Evolutionary conservation across 73 alveolate species (phyloP).

Genomic region (Urostyla sp.): DNA sequence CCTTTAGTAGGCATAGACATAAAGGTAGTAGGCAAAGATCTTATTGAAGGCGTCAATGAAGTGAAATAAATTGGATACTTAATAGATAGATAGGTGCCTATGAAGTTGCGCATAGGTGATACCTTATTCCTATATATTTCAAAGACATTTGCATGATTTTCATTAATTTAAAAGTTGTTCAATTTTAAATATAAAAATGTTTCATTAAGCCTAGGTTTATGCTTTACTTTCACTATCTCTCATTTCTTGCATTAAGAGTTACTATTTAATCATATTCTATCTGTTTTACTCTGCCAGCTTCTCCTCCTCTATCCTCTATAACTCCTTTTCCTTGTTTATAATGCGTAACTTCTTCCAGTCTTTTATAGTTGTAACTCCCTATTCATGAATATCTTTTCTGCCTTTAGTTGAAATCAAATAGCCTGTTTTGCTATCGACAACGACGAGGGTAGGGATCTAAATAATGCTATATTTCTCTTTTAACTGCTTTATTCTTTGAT

Average conservation of each 20-base stretch:
- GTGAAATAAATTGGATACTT: conserved; percentile 63
- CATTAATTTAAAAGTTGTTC: neutral
- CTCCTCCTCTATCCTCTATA: conserved; percentile 31
- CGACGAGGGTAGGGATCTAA: conserved; percentile 65
- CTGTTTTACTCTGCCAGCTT: conserved; percentile 2
- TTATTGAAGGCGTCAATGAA: conserved; percentile 54
- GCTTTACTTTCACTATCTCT: no score
- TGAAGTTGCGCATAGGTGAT: conserved; percentile 33
- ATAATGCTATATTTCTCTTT: conserved; percentile 53
- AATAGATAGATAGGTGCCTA: conserved; percentile 39
- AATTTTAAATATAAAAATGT: neutral
- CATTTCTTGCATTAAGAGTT: no score
- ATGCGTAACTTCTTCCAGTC: conserved; percentile 20
- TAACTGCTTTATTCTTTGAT: conserved; percentile 27
- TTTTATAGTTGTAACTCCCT: neutral
- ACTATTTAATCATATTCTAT: no score
- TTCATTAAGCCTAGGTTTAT: no score
- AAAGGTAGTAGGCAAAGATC: conserved; percentile 1
- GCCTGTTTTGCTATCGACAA: conserved; percentile 46
- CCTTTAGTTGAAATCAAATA: conserved; percentile 58
- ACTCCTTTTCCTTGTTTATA: conserved; percentile 19
- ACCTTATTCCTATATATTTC: conserved; percentile 13
- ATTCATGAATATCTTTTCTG: conserved; percentile 71
- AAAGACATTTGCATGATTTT: conserved; percentile 22
- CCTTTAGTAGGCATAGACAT: conserved; percentile 45